Base-by-base conservation (phyloP, 2,329 filamentous ascomycete species). In the Calcarisporium arbuscula region DNA sequence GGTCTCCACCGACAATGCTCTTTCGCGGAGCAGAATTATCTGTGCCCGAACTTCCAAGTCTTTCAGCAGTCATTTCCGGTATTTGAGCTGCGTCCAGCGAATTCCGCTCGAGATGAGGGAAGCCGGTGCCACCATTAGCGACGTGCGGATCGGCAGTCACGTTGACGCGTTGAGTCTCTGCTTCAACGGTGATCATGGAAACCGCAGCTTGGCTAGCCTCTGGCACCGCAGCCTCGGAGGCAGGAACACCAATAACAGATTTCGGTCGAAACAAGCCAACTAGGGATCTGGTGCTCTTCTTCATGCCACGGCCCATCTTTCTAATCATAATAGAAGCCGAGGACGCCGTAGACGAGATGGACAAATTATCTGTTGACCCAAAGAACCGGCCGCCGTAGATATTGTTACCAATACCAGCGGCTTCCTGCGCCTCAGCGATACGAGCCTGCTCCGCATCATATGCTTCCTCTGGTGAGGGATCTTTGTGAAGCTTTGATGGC, bases 271-370 rank as follows among this genome's bases (percentile, higher is more conserved):
- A 98, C 7, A 98, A 70, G 18, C 92, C 92, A 47, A 94, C 94
- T 35, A 98, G 76, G 17, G 89, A 95, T 30, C 89, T 77, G 14
- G 83, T 84, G 33, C 87, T 82, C 62, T 92, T 94, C 73, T 95
- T 96, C 79, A 96, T 84, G n/a, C 90, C 89, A 45, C 88, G 87
- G 36, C 92, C 92, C 92, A 98, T 98, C 67, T 98, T 98, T 34
- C 92, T 80, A 46, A 98, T 84, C 86, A 94, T 94, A 49, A 94
- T 80, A 19, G 87, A 94, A 21, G 86, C 86, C 15, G 86, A 94
- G 6, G 87, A 94, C 15, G 86, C 86, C 8, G 86, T 94, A 5
- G 87, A 94, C 2, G 85, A 90, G 44, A 94, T 87, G 11, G 87
- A 94, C 28, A 98, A 64, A 48, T 96, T 96, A 60, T 98, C 92